phyloP scores from a whole-genome alignment of 192 early-diverging fungal species.

The Coemansia nantahalensis region DNA sequence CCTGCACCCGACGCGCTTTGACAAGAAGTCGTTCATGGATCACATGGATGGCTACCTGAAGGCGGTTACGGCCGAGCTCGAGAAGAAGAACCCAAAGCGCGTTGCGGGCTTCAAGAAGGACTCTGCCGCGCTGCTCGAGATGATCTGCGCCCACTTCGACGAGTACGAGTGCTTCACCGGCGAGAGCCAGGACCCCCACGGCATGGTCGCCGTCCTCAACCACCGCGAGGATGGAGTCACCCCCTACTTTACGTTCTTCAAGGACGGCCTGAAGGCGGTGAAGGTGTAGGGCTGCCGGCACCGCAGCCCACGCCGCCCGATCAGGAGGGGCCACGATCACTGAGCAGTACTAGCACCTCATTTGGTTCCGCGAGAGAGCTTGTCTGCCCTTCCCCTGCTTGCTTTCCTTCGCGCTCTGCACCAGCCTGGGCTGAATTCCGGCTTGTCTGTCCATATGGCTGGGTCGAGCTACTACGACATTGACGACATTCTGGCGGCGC shows the following conservation, averaged over 20 bases:
- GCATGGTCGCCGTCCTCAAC: constrained; percentile 86
- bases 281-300: constrained; percentile 58
- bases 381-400: too few relatives aligned
- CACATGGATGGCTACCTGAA: constrained; percentile 97
- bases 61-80: constrained; percentile 64
- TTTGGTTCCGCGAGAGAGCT: too few relatives aligned
- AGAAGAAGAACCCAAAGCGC: constrained; percentile 59
- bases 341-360: background rate
- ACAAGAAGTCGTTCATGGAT: constrained; percentile 86
- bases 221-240: constrained; percentile 93
- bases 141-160: constrained; percentile 76
- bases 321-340: too few relatives aligned
- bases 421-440: too few relatives aligned
- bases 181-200: constrained; percentile 84
- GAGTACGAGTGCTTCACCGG: constrained; percentile 92
- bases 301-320: background rate
- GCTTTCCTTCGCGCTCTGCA: too few relatives aligned
- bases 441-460: constrained; percentile 19
- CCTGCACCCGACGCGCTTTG: too few relatives aligned
- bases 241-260: constrained; percentile 90
- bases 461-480: constrained; percentile 48
- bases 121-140: constrained; percentile 67
- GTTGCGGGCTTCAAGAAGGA: constrained; percentile 64
- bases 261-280: constrained; percentile 73
- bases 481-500: constrained; percentile 50